Conservation (phyloP, 2,329 filamentous ascomycete genomes). For the Coniochaeta ligniaria region DNA sequence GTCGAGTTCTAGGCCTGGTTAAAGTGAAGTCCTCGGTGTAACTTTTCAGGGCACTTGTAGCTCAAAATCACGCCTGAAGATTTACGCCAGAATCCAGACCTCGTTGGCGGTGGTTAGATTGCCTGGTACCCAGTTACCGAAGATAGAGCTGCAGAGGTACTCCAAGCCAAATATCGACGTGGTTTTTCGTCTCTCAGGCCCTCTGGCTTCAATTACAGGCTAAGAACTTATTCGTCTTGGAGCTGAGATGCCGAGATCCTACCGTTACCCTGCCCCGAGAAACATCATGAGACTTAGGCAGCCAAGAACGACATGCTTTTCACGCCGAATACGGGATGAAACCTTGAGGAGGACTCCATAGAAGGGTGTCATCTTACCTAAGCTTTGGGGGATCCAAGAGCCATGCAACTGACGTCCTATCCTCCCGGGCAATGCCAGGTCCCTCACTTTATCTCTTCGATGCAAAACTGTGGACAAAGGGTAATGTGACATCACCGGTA, state of each 20-base stretch:
- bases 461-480: neutral
- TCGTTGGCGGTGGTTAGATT: neutral
- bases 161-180: neutral
- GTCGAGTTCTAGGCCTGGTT: constrained; percentile 24
- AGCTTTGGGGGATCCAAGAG: too few species aligned
- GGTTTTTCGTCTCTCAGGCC: neutral
- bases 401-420: neutral
- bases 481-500: neutral
- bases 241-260: neutral
- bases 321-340: neutral
- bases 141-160: neutral
- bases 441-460: neutral
- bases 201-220: neutral
- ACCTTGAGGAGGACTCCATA: neutral
- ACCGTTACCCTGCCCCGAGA: neutral
- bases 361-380: neutral
- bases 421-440: neutral
- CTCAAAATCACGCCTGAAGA: neutral
- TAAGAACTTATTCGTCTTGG: neutral
- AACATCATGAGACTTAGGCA: neutral
- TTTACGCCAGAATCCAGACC: neutral
- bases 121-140: too few species aligned
- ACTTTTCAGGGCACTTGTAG: neutral
- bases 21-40: neutral
- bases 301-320: neutral